Conservation (phyloP, 306 rosid genomes). For the Quercus berberidifolia region DNA sequence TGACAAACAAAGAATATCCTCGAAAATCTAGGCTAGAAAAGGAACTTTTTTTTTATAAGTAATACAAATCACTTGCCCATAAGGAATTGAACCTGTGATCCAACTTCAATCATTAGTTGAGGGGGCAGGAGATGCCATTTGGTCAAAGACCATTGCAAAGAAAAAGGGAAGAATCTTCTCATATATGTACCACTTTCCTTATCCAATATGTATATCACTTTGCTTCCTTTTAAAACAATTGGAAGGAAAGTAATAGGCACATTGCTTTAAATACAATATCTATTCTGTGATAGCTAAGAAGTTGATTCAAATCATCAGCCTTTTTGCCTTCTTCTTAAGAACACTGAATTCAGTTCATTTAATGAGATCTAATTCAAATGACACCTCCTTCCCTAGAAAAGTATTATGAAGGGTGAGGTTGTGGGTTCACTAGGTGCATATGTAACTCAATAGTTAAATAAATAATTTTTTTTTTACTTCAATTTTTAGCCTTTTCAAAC, state of each 20-base stretch:
- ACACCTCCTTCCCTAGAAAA: too few species aligned
- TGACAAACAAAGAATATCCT: too few species aligned
- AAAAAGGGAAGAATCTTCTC: not conserved
- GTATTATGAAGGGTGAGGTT: too few species aligned
- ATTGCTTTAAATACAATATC: not conserved
- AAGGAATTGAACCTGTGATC: not conserved
- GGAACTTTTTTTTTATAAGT: not conserved
- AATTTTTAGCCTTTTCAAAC: not conserved
- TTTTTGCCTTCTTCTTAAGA: not conserved
- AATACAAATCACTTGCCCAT: not conserved
- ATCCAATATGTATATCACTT: accelerated
- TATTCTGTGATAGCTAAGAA: not conserved
- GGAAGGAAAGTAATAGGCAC: not conserved
- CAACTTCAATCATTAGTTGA: not conserved
- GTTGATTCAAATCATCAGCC: not conserved
- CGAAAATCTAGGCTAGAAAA: not conserved
- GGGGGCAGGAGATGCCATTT: not conserved
- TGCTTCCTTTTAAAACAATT: not conserved
- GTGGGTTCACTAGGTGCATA: too few species aligned
- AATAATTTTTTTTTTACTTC: not conserved
- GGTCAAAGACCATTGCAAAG: not conserved
- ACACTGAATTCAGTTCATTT: not conserved
- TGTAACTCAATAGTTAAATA: too few species aligned
- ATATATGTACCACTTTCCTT: not conserved
- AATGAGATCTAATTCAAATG: too few species aligned